phyloP scores from a whole-genome alignment of 305 asterid species.

The Fraxinus angustifolia region DNA sequence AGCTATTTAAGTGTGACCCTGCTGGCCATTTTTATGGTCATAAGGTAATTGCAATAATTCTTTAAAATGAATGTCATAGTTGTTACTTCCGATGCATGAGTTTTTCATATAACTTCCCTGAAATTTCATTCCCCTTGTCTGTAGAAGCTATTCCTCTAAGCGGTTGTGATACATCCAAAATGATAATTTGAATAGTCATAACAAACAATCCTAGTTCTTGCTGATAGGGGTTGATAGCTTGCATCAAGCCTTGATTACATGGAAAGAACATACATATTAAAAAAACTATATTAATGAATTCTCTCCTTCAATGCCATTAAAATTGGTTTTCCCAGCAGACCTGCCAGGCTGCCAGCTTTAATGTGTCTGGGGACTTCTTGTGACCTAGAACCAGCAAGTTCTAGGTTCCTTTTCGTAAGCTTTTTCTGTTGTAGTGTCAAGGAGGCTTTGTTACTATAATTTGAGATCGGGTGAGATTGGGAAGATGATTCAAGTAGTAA shows the following conservation, averaged over 20 bases:
- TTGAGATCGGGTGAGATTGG: not conserved
- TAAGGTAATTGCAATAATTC: constrained; percentile 49
- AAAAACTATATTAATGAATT: not conserved
- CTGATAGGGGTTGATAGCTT: not conserved
- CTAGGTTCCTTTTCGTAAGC: not conserved
- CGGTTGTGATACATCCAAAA: not conserved
- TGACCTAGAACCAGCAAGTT: not conserved
- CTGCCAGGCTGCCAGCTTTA: not conserved
- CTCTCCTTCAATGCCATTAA: not conserved
- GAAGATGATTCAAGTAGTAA: not conserved
- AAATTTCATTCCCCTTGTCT: not conserved
- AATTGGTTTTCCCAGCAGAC: not conserved
- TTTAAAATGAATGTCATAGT: not conserved
- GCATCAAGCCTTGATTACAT: not conserved
- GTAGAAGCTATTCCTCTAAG: not conserved
- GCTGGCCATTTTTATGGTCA: constrained; percentile 99
- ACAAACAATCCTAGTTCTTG: not conserved
- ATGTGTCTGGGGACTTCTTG: not conserved
- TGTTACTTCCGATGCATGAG: not conserved
- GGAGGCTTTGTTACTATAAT: not conserved
- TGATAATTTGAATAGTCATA: not conserved
- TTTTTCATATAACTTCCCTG: not conserved
- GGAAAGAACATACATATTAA: not conserved
- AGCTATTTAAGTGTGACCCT: constrained; percentile 97
- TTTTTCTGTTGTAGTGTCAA: not conserved